Evolutionary conservation across 495 filamentous ascomycete genomes (phyloP).

Genomic region (Cercophora newfieldiana): DNA sequence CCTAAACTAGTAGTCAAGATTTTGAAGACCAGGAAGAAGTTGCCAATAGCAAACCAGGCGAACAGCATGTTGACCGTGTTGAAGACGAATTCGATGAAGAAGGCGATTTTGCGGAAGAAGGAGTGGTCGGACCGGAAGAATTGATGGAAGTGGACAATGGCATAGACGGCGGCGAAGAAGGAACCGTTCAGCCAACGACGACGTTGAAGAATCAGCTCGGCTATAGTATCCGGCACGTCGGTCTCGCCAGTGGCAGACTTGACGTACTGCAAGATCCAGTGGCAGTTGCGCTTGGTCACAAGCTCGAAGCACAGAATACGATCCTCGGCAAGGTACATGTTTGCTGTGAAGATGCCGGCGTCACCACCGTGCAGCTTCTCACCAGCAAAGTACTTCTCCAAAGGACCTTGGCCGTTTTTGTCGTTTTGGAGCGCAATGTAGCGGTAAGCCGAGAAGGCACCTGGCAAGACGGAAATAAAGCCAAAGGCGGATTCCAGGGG

Average conservation of each 20-base stretch:
- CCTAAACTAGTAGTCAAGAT: slow-evolving; percentile 89
- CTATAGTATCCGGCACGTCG: slow-evolving; percentile 93
- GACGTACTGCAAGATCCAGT: slow-evolving; percentile 97
- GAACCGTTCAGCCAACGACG: slow-evolving; percentile 97
- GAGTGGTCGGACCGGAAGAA: slow-evolving; percentile 92
- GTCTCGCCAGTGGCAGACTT: slow-evolving; percentile 96
- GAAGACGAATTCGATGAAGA: slow-evolving; percentile 90
- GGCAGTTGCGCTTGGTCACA: slow-evolving; percentile 92
- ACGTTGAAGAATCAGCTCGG: slow-evolving; percentile 93
- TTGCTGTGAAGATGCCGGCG: slow-evolving; percentile 96
- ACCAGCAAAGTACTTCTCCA: slow-evolving; percentile 96
- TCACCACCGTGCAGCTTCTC: slow-evolving; percentile 95
- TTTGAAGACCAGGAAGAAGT: slow-evolving; percentile 99
- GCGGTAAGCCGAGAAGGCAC: slow-evolving; percentile 97
- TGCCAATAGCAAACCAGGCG: slow-evolving; percentile 98
- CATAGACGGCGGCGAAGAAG: slow-evolving; percentile 98
- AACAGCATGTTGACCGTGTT: slow-evolving; percentile 97
- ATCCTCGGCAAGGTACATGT: slow-evolving; percentile 99
- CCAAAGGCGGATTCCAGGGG: slow-evolving; percentile 96
- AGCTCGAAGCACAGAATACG: slow-evolving; percentile 99
- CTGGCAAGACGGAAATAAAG: slow-evolving; percentile 94
- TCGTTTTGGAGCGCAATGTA: slow-evolving; percentile 95
- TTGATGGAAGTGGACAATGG: slow-evolving; percentile 89
- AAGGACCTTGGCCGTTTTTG: slow-evolving; percentile 83
- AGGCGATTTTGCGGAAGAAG: slow-evolving; percentile 80